Evolutionary conservation across 352 stramenopile genomes (phyloP).

Genomic region (Plasmopara muralis): DNA sequence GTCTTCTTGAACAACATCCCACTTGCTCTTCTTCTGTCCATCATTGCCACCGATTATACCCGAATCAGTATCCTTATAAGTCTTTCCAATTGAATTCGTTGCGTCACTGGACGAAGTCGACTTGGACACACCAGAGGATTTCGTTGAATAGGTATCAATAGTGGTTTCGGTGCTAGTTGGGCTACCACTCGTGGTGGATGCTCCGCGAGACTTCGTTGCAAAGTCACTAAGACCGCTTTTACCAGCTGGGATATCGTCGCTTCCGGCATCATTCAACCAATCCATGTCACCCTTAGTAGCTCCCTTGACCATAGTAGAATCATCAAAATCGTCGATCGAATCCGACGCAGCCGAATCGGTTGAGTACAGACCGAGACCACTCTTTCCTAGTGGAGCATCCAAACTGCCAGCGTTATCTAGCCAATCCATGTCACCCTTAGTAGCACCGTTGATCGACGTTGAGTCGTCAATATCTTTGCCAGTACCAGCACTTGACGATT

Average conservation of each 20-base stretch:
- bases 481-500: too few relatives aligned
- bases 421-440: too few relatives aligned
- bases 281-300: neutral
- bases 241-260: neutral
- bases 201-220: slow-evolving; percentile 6
- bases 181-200: slow-evolving; percentile 55
- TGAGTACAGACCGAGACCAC: too few relatives aligned
- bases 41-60: neutral
- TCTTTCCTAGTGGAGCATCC: too few relatives aligned
- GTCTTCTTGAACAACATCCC: neutral
- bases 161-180: neutral
- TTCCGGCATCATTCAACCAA: neutral
- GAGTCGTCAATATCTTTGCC: too few relatives aligned
- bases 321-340: neutral
- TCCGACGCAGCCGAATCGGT: too few relatives aligned
- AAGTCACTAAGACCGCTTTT: neutral
- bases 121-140: neutral
- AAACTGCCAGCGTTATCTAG: too few relatives aligned
- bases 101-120: neutral
- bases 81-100: neutral
- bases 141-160: neutral
- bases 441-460: too few relatives aligned
- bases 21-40: neutral
- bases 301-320: neutral
- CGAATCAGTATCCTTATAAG: neutral